These are phyloP conservation scores for Curvularia verruculosa DNA, from an alignment of 2,329 filamentous ascomycete species.

Conservation along the genomic window DNA sequence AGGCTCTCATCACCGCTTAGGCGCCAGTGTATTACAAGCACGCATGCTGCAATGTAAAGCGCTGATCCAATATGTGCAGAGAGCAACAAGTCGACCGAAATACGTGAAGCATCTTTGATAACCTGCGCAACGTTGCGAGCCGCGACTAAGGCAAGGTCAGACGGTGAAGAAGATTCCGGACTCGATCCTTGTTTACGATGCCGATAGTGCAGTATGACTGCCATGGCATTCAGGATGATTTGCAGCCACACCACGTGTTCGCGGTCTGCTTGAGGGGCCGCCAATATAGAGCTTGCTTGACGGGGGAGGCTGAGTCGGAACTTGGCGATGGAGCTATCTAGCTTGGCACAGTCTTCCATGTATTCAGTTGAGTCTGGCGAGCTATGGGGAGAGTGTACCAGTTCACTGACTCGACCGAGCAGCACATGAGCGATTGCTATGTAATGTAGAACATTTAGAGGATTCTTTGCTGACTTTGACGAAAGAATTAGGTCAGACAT, in stretches of 20 bases:
- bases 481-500: slow-evolving; percentile 28
- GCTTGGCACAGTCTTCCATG: slow-evolving; percentile 28
- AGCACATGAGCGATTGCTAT: slow-evolving; percentile 35
- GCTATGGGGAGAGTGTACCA: slow-evolving; percentile 37
- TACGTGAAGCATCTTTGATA: slow-evolving; percentile 36
- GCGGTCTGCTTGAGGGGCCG: slow-evolving; percentile 24
- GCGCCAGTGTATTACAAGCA: slow-evolving; percentile 39
- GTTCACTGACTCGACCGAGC: slow-evolving; percentile 36
- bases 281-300: slow-evolving; percentile 28
- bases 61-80: slow-evolving; percentile 31
- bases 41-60: slow-evolving; percentile 32
- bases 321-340: slow-evolving; percentile 32
- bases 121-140: slow-evolving; percentile 35
- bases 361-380: slow-evolving; percentile 30
- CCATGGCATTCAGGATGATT: slow-evolving; percentile 28
- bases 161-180: slow-evolving; percentile 10
- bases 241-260: slow-evolving; percentile 38
- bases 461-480: slow-evolving; percentile 10
- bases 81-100: slow-evolving; percentile 35
- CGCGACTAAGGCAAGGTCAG: slow-evolving; percentile 28
- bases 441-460: slow-evolving; percentile 32
- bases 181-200: neutral
- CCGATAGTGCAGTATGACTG: slow-evolving; percentile 36
- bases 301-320: slow-evolving; percentile 39
- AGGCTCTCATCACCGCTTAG: slow-evolving; percentile 27